phyloP scores from a whole-genome alignment of 139 green algal genomes.

The Tetradesmus lagerheimii region DNA sequence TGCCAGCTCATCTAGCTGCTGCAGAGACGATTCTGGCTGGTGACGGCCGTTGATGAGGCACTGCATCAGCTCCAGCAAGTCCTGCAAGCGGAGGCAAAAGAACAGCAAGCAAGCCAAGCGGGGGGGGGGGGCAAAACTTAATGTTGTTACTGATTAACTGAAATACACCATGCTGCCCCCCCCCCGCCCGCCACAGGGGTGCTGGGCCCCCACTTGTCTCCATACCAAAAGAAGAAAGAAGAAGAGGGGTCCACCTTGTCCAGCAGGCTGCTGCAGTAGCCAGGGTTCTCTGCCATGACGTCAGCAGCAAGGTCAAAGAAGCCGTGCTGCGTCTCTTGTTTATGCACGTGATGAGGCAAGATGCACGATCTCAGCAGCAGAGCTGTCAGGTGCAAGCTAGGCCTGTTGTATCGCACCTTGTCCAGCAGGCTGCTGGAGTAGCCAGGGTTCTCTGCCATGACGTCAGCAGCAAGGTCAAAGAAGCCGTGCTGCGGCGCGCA shows the following conservation, averaged over 20 bases:
- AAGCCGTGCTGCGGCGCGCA: constrained; percentile 83
- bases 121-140: too few relatives aligned
- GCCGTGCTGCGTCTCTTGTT: constrained; percentile 61
- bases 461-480: constrained; percentile 84
- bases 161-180: too few relatives aligned
- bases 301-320: constrained; percentile 88
- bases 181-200: too few relatives aligned
- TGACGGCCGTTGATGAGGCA: constrained; percentile 72
- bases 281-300: constrained; percentile 83
- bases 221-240: too few relatives aligned
- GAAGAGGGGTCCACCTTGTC: too few relatives aligned
- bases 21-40: constrained; percentile 69
- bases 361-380: background rate
- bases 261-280: constrained; percentile 72
- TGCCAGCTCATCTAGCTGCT: constrained; percentile 74
- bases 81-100: constrained; percentile 38
- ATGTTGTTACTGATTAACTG: too few relatives aligned
- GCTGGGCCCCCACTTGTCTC: too few relatives aligned
- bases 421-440: constrained; percentile 70
- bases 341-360: background rate
- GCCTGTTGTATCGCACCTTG: constrained; percentile 43
- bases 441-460: constrained; percentile 84
- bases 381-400: background rate
- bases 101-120: background rate
- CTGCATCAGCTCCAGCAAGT: constrained; percentile 80